phyloP scores from a whole-genome alignment of 345 rosid genomes.

The Xanthoceras sorbifolium region DNA sequence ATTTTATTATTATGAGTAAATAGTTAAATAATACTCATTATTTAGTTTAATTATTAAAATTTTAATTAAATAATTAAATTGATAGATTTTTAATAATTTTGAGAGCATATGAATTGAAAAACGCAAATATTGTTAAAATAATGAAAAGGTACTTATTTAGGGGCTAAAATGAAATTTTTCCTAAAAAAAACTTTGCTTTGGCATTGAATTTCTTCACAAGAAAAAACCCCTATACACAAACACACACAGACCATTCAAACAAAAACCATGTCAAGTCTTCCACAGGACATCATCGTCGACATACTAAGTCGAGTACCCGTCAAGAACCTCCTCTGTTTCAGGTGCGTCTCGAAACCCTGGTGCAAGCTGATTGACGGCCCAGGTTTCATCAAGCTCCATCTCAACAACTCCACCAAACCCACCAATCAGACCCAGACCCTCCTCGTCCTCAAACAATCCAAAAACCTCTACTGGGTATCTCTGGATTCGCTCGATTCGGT shows the following conservation, averaged over 20 bases:
- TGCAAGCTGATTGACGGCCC: constrained; percentile 42
- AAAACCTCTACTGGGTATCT: constrained; percentile 33
- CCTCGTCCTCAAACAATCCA: constrained; percentile 35
- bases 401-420: constrained; percentile 32
- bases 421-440: constrained; percentile 11
- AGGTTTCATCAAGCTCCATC: constrained; percentile 51
- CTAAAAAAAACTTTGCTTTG: neutral
- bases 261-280: constrained; percentile 38
- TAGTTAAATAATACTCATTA: too few relatives aligned
- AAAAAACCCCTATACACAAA: neutral
- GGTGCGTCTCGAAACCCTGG: constrained; percentile 48
- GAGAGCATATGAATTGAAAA: too few relatives aligned
- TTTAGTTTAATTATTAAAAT: too few relatives aligned
- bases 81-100: too few relatives aligned
- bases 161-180: too few relatives aligned
- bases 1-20: too few relatives aligned
- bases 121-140: too few relatives aligned
- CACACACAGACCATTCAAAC: neutral
- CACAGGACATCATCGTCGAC: constrained; percentile 47
- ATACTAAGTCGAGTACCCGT: constrained; percentile 47
- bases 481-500: constrained; percentile 33
- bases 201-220: neutral
- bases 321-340: constrained; percentile 38
- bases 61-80: too few relatives aligned
- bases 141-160: too few relatives aligned